Percentiles rank a stretch among this genome's conserved stretches.
These are phyloP conservation scores for Nemania sp. DNA, from an alignment of 2,329 filamentous ascomycete species.

Conservation along the genomic window DNA sequence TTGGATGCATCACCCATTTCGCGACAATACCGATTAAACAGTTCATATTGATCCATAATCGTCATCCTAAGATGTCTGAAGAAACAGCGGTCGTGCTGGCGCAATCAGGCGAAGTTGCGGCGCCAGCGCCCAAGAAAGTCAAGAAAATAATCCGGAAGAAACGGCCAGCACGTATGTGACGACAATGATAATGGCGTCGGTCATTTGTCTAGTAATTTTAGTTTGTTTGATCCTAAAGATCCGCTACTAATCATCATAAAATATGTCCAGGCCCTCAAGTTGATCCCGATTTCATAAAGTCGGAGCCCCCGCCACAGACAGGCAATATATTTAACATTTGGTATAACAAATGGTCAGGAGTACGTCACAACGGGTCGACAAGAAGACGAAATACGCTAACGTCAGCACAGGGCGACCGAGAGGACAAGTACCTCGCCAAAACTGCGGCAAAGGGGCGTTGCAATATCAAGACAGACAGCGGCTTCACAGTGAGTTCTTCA, in stretches of 20 bases:
- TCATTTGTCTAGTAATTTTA: too few relatives aligned
- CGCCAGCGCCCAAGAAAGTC: slow-evolving; percentile 64
- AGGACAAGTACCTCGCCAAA: slow-evolving; percentile 87
- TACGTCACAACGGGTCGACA: too few relatives aligned
- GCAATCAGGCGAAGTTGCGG: slow-evolving; percentile 49
- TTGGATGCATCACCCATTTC: not conserved
- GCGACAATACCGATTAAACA: not conserved
- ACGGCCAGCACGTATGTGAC: slow-evolving; percentile 69
- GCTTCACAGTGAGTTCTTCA: slow-evolving; percentile 60
- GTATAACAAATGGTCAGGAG: slow-evolving; percentile 94
- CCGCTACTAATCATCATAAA: too few relatives aligned
- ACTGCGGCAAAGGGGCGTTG: slow-evolving; percentile 83
- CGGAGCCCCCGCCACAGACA: slow-evolving; percentile 86
- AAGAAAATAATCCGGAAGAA: slow-evolving; percentile 91
- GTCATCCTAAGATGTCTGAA: slow-evolving; percentile 35
- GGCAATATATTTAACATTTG: slow-evolving; percentile 97
- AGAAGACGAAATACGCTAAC: too few relatives aligned
- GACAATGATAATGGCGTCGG: too few relatives aligned
- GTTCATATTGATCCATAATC: slow-evolving; percentile 6
- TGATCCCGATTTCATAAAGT: slow-evolving; percentile 80
- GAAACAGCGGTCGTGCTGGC: slow-evolving; percentile 37
- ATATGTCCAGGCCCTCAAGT: slow-evolving; percentile 65
- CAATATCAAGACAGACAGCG: slow-evolving; percentile 78
- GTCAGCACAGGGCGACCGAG: slow-evolving; percentile 69
- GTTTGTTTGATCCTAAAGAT: too few relatives aligned